Base-by-base conservation (phyloP, 768 basidiomycete genomes). In the Tulasnella sp. region DNA sequence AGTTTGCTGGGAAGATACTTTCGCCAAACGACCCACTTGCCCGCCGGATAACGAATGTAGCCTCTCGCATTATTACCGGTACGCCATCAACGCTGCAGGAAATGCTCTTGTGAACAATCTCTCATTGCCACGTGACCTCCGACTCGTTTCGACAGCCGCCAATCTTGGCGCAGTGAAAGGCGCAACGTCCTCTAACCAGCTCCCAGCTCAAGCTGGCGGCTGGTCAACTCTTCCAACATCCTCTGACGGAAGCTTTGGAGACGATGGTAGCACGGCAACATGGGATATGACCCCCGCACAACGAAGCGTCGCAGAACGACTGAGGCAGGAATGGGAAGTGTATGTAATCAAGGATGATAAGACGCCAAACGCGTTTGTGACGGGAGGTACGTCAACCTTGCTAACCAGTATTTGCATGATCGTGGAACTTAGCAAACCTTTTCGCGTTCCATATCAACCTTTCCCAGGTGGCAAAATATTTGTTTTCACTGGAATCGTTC, bases 401-500 rank as follows among this genome's bases (percentile, higher is more conserved):
- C 18, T 5, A 19, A 19, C 36, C 18, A 38, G 39, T 62, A n/a
- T 44, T n/a, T 19, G 24, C 75, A 12, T 75, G 34, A 48, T 31
- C 73, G 21, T 39, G 71, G n/a, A 52, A 42, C 52, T 56, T 40
- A 24, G 58, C 31, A 12, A 12, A 21, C 40, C 44, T 44, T 40
- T 36, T 46, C 46, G 36, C 34, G 27, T n/a, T 52, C 52, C 48
- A 74, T 19, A 68, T 27, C 76, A 21, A 27, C 38, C 40, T 52
- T 80, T 3, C 38, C 52, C 82, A 91, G 93, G 92, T 0, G 86
- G 87, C 19, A 88, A 92, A 74, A 91, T 98, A 76, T 89, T 96
- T 42, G 93, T 98, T 14, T 97, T 94, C 83, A 96, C 95, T 0
- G 96, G 96, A 0, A 94, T 98, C 46, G 84, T 98, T 4, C 94